These are phyloP conservation scores for Colletotrichum sojae DNA, from an alignment of 2,329 filamentous ascomycete species.

Conservation along the genomic window DNA sequence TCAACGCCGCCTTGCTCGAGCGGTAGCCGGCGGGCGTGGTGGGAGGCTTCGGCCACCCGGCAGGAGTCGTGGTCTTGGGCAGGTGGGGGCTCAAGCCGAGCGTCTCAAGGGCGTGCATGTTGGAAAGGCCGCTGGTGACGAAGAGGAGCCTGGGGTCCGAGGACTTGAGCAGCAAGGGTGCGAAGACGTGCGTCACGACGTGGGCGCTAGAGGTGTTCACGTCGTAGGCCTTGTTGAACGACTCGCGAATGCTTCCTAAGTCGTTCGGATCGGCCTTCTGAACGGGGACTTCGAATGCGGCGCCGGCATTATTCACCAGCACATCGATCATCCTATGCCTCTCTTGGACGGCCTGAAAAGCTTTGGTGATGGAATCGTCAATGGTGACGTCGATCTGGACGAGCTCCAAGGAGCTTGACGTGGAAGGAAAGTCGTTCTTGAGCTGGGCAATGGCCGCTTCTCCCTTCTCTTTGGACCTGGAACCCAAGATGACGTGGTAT, in stretches of 20 bases:
- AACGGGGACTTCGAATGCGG: constrained; percentile 45
- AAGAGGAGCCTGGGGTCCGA: constrained; percentile 62
- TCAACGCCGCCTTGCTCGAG: constrained; percentile 59
- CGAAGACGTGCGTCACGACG: constrained; percentile 52
- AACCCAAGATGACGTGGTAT: constrained; percentile 71
- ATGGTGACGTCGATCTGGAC: constrained; percentile 68
- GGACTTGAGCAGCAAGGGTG: constrained; percentile 54
- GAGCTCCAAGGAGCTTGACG: constrained; percentile 58
- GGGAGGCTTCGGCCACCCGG: constrained; percentile 61
- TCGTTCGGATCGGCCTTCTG: constrained; percentile 48
- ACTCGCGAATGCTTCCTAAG: constrained; percentile 50
- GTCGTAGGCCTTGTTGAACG: constrained; percentile 62
- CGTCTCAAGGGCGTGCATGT: constrained; percentile 48
- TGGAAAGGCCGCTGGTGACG: constrained; percentile 59
- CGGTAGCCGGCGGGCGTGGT: constrained; percentile 51
- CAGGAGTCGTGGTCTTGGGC: constrained; percentile 55
- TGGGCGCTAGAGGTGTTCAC: constrained; percentile 65
- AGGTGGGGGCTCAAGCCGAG: constrained; percentile 37
- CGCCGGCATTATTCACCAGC: constrained; percentile 52
- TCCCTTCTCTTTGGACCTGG: constrained; percentile 65
- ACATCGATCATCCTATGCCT: constrained; percentile 49
- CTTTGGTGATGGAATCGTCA: constrained; percentile 59
- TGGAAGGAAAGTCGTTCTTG: constrained; percentile 55
- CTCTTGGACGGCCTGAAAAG: constrained; percentile 46
- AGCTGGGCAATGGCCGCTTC: constrained; percentile 60